Percentiles rank a stretch among this genome's conserved stretches.
These are phyloP conservation scores for Tillandsia leiboldiana DNA, from an alignment of 176 grass and related monocot genomes.

Conservation along the genomic window DNA sequence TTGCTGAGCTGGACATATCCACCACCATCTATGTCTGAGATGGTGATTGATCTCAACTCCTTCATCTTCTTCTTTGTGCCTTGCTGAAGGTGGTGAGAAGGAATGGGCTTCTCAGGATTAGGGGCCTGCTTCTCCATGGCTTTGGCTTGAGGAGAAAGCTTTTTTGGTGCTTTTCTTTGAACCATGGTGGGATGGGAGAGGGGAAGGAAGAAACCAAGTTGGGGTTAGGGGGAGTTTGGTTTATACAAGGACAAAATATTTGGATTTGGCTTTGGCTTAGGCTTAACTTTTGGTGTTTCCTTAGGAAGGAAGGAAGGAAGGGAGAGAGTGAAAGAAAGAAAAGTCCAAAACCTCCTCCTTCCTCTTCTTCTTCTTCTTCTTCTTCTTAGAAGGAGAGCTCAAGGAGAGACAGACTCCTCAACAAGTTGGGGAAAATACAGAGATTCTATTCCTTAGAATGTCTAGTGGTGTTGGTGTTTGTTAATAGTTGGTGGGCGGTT, in stretches of 20 bases:
- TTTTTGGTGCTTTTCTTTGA: slow-evolving; percentile 53
- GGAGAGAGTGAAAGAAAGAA: background rate
- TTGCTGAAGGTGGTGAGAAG: background rate
- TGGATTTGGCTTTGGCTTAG: no score
- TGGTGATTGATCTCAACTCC: slow-evolving; percentile 6
- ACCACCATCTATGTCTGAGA: background rate
- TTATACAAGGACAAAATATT: no score
- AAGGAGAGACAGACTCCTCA: no score
- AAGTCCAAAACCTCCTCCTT: background rate
- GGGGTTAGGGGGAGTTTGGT: no score
- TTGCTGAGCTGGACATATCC: background rate
- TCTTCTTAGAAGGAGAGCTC: no score
- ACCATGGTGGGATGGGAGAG: slow-evolving; percentile 47
- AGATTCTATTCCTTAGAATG: no score
- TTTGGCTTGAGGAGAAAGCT: slow-evolving; percentile 14
- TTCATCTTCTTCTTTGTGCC: slow-evolving; percentile 26
- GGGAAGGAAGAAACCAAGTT: background rate
- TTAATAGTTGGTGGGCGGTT: no score
- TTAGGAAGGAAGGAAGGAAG: slow-evolving; percentile 15
- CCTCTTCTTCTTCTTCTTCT: no score
- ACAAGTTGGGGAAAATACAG: no score
- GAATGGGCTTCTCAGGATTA: slow-evolving; percentile 10
- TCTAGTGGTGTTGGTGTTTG: no score
- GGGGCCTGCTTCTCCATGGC: slow-evolving; percentile 19
- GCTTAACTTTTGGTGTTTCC: slow-evolving; percentile 3